These are phyloP conservation scores for Alternaria ethzedia DNA, from an alignment of 2,329 filamentous ascomycete genomes.

Conservation along the genomic window DNA sequence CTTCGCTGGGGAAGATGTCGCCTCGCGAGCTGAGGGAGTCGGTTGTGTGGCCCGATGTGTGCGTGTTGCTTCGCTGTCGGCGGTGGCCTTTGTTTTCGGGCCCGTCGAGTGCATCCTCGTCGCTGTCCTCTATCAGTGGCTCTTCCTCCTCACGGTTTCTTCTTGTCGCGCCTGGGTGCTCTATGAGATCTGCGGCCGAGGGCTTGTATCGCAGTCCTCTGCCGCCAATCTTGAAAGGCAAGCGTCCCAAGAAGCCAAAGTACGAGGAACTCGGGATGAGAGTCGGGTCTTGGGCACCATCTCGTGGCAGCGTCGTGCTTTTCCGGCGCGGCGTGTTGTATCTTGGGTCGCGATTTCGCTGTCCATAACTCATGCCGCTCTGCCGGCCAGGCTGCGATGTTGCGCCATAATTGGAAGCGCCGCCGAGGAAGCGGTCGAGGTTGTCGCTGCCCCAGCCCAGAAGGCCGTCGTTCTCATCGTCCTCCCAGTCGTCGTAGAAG, in stretches of 20 bases:
- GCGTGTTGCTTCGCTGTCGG: conserved; percentile 77
- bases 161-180: conserved; percentile 71
- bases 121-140: conserved; percentile 71
- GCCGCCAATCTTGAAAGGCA: conserved; percentile 85
- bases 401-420: conserved; percentile 64
- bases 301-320: conserved; percentile 59
- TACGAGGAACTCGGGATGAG: conserved; percentile 88
- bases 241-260: conserved; percentile 80
- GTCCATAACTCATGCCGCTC: conserved; percentile 89
- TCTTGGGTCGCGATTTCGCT: conserved; percentile 58
- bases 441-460: conserved; percentile 83
- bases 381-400: conserved; percentile 69
- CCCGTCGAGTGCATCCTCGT: conserved; percentile 48
- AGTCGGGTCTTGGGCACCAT: conserved; percentile 72
- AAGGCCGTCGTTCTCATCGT: conserved; percentile 67
- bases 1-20: conserved; percentile 90
- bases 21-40: conserved; percentile 87
- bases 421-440: conserved; percentile 80
- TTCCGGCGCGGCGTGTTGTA: conserved; percentile 54
- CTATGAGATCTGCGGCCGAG: conserved; percentile 86
- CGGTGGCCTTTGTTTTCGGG: conserved; percentile 46
- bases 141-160: conserved; percentile 66
- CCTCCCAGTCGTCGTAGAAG: conserved; percentile 98
- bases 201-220: conserved; percentile 84
- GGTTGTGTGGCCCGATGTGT: conserved; percentile 78